Base-by-base conservation (phyloP, 176 grass and related monocot species). In the Bolboschoenus planiculmis region DNA sequence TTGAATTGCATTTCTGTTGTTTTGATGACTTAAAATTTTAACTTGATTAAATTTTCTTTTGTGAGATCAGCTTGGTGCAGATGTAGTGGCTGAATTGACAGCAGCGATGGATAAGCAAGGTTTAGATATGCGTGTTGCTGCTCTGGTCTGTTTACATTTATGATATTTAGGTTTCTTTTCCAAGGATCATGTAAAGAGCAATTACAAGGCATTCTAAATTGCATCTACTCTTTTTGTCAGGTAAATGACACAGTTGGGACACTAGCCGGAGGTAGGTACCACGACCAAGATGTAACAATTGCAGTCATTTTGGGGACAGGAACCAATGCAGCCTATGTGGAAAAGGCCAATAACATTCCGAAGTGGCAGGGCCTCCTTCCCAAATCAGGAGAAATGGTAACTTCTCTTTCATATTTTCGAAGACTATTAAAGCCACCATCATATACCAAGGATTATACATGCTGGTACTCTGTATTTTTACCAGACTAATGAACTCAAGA, bases 251-350 rank as follows among this genome's bases (percentile, higher is more conserved):
- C 92, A 78, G 87, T 97, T 73, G 95, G 92, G 43, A 97, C 90
- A 44, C 84, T 97, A 78, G 92, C 90, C 71, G 95, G 90, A 88
- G 88, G 87, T 63, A 94, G 92, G 59, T 97, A 92, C 72, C 60
- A 86, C 1, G 92, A 97, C 56, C 48, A 97, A 31, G 84, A 97
- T 89, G 95, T 90, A 11, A 78, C 84, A 4, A 86, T 87, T 21
- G 95, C 90, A 84, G 92, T 97, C 30, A 97, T 94, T 87, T 88
- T 97, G 80, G 92, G 94, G 36, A 97, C 94, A 0, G 94, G 94
- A 81, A 97, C 92, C 42, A 97, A 97, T 87, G 92, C 92, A 15
- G 92, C 94, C 42, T 97, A 97, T 90, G 90, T 94, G 35, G 94
- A 97, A 83, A 90, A 79, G 44, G 92, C 86, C 70, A 82, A 84